Evolutionary conservation across 2,329 filamentous ascomycete species (phyloP).

Genomic region (Bimuria novae-zelandiae): DNA sequence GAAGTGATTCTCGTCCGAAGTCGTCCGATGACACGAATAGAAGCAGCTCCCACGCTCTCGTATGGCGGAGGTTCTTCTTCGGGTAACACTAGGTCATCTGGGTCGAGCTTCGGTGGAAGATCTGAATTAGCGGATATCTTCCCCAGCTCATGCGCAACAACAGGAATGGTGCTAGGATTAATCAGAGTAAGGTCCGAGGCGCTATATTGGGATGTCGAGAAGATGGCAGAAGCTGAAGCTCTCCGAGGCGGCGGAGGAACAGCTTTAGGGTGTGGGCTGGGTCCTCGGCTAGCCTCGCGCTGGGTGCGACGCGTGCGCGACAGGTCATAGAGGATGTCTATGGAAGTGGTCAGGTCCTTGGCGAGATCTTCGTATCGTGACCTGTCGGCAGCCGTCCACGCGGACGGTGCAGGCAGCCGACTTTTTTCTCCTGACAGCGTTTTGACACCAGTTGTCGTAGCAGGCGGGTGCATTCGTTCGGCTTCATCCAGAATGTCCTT

Average conservation of each 20-base stretch:
- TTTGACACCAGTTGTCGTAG: constrained; percentile 37
- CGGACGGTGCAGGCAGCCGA: constrained; percentile 34
- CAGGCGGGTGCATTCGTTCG: constrained; percentile 68
- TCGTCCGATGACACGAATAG: constrained; percentile 53
- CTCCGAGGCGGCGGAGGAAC: constrained; percentile 1
- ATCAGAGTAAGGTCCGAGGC: constrained; percentile 52
- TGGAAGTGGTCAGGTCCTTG: constrained; percentile 73
- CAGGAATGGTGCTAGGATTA: constrained; percentile 44
- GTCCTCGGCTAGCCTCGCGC: constrained; percentile 21
- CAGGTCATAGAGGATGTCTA: constrained; percentile 79
- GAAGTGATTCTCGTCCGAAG: constrained; percentile 43
- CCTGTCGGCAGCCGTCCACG: constrained; percentile 65
- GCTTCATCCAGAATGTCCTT: constrained; percentile 79
- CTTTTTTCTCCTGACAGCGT: constrained; percentile 43
- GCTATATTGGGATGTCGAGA: constrained; percentile 42
- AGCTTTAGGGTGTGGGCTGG: constrained; percentile 15
- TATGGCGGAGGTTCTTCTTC: constrained; percentile 56
- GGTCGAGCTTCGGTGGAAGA: constrained; percentile 51
- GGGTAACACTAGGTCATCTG: constrained; percentile 49
- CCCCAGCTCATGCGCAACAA: constrained; percentile 21
- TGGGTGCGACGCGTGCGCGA: constrained; percentile 66
- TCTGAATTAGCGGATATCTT: constrained; percentile 23
- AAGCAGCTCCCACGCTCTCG: constrained; percentile 51
- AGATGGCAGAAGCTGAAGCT: constrained; percentile 21
- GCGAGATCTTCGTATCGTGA: constrained; percentile 77